Conservation (phyloP, 352 stramenopile genomes). For the Globisporangium takayamanum region DNA sequence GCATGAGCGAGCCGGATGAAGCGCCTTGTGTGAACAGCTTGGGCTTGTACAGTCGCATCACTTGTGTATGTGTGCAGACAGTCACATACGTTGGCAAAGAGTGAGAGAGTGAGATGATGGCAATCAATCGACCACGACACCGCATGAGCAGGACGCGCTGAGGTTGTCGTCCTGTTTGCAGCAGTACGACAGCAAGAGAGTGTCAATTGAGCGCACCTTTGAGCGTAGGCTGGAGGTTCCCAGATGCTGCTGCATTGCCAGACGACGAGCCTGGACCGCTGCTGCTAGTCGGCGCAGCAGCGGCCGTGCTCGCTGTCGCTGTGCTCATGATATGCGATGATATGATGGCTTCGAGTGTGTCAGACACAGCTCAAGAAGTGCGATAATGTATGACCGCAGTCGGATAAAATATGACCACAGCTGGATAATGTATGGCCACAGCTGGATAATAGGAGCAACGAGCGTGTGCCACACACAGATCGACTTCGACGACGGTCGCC, state of each 20-base stretch:
- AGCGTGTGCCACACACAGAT: background rate
- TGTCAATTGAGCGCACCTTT: conserved; percentile 36
- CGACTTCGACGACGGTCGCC: conserved; percentile 1
- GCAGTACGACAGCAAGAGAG: background rate
- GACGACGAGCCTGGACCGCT: conserved; percentile 15
- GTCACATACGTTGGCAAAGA: background rate
- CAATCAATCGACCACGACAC: background rate
- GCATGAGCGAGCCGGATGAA: conserved; percentile 48
- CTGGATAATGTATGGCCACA: too few relatives aligned
- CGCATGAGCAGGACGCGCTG: background rate
- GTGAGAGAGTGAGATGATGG: background rate
- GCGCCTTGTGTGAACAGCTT: conserved; percentile 62
- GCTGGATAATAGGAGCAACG: too few relatives aligned
- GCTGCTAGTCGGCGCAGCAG: conserved; percentile 1
- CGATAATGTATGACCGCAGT: too few relatives aligned
- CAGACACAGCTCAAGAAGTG: too few relatives aligned
- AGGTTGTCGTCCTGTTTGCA: background rate
- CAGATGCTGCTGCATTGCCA: background rate
- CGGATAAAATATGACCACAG: too few relatives aligned
- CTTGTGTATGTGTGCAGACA: conserved; percentile 20
- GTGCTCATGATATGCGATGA: conserved; percentile 4
- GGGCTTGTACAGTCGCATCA: conserved; percentile 91
- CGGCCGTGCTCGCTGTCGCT: background rate
- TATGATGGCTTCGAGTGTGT: background rate
- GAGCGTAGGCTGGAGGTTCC: conserved; percentile 57